phyloP scores from a whole-genome alignment of 108 stramenopile species.

The Cylindrotheca fusiformis region DNA sequence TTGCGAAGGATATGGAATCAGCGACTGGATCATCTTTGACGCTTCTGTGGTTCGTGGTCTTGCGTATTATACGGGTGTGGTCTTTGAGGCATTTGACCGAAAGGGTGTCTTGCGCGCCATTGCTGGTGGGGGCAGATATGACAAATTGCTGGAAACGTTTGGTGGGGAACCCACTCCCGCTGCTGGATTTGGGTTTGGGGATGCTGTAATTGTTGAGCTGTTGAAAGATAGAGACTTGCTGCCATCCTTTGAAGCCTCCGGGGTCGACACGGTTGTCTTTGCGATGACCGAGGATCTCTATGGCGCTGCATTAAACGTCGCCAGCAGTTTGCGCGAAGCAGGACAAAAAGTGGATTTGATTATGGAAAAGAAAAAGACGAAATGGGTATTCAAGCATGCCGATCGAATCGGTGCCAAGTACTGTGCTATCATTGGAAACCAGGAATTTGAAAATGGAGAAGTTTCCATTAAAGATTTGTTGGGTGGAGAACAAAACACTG shows the following conservation, averaged over 20 bases:
- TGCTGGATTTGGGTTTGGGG: conserved; percentile 97
- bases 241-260: conserved; percentile 79
- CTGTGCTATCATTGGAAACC: conserved; percentile 85
- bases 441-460: conserved; percentile 84
- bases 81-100: conserved; percentile 98
- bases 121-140: conserved; percentile 97
- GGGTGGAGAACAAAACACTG: conserved; percentile 37
- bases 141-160: conserved; percentile 92
- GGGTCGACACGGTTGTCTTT: conserved; percentile 83
- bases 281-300: conserved; percentile 74
- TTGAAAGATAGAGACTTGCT: conserved; percentile 85
- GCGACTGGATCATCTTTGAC: conserved; percentile 94
- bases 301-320: conserved; percentile 58
- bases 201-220: conserved; percentile 97
- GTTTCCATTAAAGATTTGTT: conserved; percentile 80
- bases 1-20: conserved; percentile 85
- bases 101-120: conserved; percentile 94
- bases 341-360: conserved; percentile 91
- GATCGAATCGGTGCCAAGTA: conserved; percentile 84
- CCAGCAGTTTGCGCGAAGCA: conserved; percentile 55
- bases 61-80: conserved; percentile 97
- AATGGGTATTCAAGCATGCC: conserved; percentile 96
- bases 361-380: conserved; percentile 89
- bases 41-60: conserved; percentile 95
- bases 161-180: conserved; percentile 94